Conservation (phyloP, 257 asterid genomes). For the Solanum infundibuliforme region DNA sequence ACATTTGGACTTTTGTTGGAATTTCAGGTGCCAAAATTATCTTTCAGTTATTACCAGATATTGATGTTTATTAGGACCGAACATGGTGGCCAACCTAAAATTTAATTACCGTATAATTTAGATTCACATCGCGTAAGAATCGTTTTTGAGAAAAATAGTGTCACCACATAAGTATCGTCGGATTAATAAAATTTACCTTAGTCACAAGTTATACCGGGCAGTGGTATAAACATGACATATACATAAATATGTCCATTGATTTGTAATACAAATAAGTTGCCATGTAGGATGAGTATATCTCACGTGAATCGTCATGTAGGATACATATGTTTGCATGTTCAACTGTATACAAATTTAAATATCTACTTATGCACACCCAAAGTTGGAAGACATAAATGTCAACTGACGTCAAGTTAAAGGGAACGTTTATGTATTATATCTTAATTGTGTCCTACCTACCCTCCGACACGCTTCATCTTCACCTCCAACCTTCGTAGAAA, state of each 20-base stretch:
- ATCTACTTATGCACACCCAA: too few relatives aligned
- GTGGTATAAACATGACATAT: not conserved
- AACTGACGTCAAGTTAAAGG: too few relatives aligned
- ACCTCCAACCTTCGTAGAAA: not conserved
- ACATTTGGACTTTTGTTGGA: not conserved
- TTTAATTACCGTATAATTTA: not conserved
- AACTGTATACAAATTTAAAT: too few relatives aligned
- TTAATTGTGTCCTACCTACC: not conserved
- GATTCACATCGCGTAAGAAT: not conserved
- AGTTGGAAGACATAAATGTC: not conserved
- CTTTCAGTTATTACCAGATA: not conserved
- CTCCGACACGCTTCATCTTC: not conserved
- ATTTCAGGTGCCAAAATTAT: not conserved
- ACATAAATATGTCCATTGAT: not conserved
- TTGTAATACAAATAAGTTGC: not conserved
- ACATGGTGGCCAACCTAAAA: not conserved
- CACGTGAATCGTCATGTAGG: not conserved
- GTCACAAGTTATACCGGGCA: not conserved
- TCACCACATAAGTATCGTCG: not conserved
- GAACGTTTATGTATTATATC: rapidly evolving
- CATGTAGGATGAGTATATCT: not conserved
- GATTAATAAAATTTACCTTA: not conserved
- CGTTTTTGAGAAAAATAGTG: not conserved
- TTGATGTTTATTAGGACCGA: not conserved
- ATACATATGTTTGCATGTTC: not conserved